Base-by-base conservation (phyloP, 2,329 filamentous ascomycete species). In the Fusarium succisae region DNA sequence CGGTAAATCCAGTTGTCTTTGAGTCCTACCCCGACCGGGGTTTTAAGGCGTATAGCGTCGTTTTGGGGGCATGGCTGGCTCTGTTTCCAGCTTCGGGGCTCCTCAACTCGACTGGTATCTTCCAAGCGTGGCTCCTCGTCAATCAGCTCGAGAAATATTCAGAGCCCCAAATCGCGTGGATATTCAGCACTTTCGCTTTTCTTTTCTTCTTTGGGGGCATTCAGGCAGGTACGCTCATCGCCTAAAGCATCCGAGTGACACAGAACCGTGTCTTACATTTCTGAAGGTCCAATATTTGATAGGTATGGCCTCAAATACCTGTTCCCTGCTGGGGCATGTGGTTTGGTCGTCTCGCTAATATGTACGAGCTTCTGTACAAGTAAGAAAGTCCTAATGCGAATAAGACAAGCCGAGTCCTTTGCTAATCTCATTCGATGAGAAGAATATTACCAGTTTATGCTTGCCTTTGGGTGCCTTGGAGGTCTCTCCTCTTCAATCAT, bases 391-490 rank as follows among this genome's bases (percentile, higher is more conserved):
- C 14, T 10, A 3, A 17, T 26, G 5, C 0, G 4, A n/a, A 3
- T 1, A 5, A 12, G 20, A 30, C 2, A n/a, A n/a, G 1, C 3
- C 1, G 10, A 18, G 20, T 6, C 10, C 5, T 2, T 3, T 3
- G 7, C 28, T 51, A 24, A 51, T 15, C 3, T 32, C 22, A 18
- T 3, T 3, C 1, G 11, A 5, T 10, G 48, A 24, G 11, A 32
- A 51, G 48, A 32, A 14, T 51, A 51, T 0, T 51, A 51, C 22
- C 28, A 51, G 48, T 32, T 51, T 7, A 24, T 51, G 15, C 48
- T 51, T 24, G 28, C 48, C 8, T 51, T 51, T 32, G 48, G 48
- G 5, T 51, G 48, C 0, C 28, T 51, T 3, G 48, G 48, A 3
- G 48, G 48, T 10, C 11, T 51, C 1, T 51, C 48, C 4, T 51